phyloP scores from a whole-genome alignment of 805 yeast species.

The Kodamaea leandrae region DNA sequence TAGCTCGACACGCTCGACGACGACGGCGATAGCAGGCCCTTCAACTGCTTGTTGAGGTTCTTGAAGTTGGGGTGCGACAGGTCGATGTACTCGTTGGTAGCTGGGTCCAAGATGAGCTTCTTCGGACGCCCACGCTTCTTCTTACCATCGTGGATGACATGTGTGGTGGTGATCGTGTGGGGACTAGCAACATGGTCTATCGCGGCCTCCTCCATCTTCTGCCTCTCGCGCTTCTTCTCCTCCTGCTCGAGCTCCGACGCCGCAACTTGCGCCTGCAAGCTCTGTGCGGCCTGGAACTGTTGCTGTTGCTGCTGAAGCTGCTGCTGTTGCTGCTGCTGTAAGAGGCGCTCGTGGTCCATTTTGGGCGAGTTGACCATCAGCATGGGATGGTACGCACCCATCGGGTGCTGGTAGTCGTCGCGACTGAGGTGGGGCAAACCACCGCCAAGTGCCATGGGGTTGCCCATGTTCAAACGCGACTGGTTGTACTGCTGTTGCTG shows the following conservation, averaged over 20 bases:
- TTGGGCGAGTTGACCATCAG: constrained; percentile 3
- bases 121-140: constrained; percentile 44
- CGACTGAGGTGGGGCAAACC: constrained; percentile 4
- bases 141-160: constrained; percentile 20
- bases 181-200: not conserved
- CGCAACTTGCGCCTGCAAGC: constrained; percentile 1
- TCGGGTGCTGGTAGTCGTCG: constrained; percentile 4
- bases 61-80: constrained; percentile 42
- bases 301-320: constrained; percentile 12
- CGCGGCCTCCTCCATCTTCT: constrained; percentile 9
- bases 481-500: constrained; percentile 15
- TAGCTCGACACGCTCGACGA: not conserved
- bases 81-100: constrained; percentile 41
- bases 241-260: constrained; percentile 8
- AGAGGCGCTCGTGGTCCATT: constrained; percentile 1
- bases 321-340: constrained; percentile 8
- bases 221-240: constrained; percentile 13
- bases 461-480: not conserved
- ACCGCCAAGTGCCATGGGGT: not conserved
- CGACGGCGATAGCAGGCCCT: constrained; percentile 12
- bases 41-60: constrained; percentile 32
- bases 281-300: constrained; percentile 10
- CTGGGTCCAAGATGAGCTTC: constrained; percentile 38
- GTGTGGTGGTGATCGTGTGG: constrained; percentile 5
- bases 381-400: constrained; percentile 3